Evolutionary conservation across 1,284 basidiomycete species (phyloP).

Genomic region (Boletus mariae): DNA sequence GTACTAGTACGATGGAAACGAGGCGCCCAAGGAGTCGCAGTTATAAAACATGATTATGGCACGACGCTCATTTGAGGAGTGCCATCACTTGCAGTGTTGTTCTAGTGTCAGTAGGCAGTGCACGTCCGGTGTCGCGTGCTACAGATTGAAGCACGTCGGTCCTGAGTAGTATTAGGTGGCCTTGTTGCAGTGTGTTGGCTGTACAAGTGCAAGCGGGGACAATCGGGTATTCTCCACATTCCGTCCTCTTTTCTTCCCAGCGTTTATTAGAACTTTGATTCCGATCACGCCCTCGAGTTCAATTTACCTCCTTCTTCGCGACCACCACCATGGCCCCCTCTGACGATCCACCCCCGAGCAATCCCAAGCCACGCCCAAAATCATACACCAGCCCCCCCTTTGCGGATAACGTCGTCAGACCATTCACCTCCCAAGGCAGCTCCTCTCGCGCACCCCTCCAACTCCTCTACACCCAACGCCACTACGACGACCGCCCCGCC

Average conservation of each 20-base stretch:
- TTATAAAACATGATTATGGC: not conserved
- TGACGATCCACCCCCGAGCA: not conserved
- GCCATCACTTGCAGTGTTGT: not conserved
- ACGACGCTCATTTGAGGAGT: not conserved
- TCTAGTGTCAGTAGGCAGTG: not conserved
- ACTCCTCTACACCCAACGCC: constrained; percentile 3
- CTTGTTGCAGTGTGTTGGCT: not conserved
- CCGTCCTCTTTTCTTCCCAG: not conserved
- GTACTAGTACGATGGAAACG: not conserved
- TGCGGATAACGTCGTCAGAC: constrained; percentile 26
- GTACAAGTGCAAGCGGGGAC: not conserved
- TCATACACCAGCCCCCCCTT: constrained; percentile 16
- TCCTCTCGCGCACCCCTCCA: constrained; percentile 8
- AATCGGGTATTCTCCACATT: not conserved
- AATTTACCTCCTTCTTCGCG: not conserved
- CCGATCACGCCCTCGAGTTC: too few relatives aligned
- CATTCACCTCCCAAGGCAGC: constrained; percentile 29
- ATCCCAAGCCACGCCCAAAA: not conserved
- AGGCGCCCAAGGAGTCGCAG: not conserved
- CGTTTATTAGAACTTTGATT: not conserved
- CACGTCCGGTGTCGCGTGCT: not conserved
- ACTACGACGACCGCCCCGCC: constrained; percentile 17
- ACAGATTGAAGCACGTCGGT: not conserved
- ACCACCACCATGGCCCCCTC: not conserved
- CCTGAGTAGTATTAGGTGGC: too few relatives aligned